Evolutionary conservation across 306 rosid species (phyloP), one percentile per base, ranked within the genome.

Genomic region (Sophora flavescens): DNA sequence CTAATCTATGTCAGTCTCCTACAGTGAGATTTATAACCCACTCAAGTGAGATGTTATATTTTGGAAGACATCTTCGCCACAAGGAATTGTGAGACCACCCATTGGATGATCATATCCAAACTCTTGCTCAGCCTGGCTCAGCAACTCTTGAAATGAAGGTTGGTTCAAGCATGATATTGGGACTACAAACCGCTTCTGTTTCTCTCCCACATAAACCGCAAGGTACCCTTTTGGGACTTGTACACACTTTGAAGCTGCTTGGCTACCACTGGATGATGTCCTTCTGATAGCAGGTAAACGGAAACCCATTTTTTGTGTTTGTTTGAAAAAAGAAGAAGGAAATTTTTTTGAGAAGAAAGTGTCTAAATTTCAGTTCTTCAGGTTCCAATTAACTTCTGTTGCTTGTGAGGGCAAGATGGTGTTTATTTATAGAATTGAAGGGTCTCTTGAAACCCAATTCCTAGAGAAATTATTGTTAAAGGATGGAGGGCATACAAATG

Each of bases 71-170:
- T 64, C 76, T 71, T 84, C 84, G 10, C 71, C n/a, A 76, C 84
- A 87, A 48, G 88, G 84, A 66, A 84, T 81, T 30, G 84, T 84
- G 47, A 87, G 85, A 32, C 86, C 86, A 4, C 90, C 86, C 79
- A 61, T 81, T 16, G 88, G 84, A 75, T 87, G 90, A 51, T 78
- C 80, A 81, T 78, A 87, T 22, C 88, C 83, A 45, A 84, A 81
- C 35, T 84, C 81, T 71, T 87, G 81, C 61, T 78, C 78, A 0
- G 81, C 82, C 45, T 68, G 42, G 17, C 15, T 78, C 48, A 84
- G 58, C 22, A 83, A 62, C 1, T 84, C 83, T 70, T 82, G 86
- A 59, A 88, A 88, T 6, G 80, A 68, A 47, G 86, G 17, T 44
- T 88, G 78, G 32, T 39, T 85, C 79, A 88, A 51, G 47, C 28